Percentiles rank a stretch among this genome's conserved stretches.
These are phyloP conservation scores for Fusarium sp. DNA, from an alignment of 2,329 filamentous ascomycete genomes.

Conservation along the genomic window DNA sequence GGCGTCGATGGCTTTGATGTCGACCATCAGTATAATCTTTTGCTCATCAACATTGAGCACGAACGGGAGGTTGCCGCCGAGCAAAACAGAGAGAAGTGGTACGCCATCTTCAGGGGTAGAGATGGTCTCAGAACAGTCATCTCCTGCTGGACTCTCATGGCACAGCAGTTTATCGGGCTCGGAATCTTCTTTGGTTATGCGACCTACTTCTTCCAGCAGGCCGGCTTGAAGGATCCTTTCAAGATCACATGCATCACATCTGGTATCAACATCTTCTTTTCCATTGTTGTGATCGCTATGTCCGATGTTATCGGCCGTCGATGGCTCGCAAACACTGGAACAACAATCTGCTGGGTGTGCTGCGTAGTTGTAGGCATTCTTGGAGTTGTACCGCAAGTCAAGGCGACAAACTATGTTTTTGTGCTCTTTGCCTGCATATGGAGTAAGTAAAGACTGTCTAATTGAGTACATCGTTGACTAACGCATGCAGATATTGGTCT, in stretches of 20 bases:
- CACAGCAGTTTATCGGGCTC: slow-evolving; percentile 28
- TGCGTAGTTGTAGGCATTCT: not conserved
- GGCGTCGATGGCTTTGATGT: slow-evolving; percentile 44
- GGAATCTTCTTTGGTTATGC: slow-evolving; percentile 59
- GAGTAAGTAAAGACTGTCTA: not conserved
- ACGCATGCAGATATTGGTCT: not conserved
- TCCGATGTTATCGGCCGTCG: not conserved
- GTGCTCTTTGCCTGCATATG: not conserved
- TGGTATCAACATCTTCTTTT: slow-evolving; percentile 30
- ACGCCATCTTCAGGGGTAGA: slow-evolving; percentile 46
- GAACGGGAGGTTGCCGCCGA: slow-evolving; percentile 39
- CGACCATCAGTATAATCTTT: slow-evolving; percentile 42
- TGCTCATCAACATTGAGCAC: slow-evolving; percentile 36
- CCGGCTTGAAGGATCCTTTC: slow-evolving; percentile 42
- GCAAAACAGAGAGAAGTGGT: slow-evolving; percentile 40
- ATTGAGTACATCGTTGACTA: not conserved
- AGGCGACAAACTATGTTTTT: not conserved
- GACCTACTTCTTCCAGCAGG: slow-evolving; percentile 54
- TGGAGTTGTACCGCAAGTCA: not conserved
- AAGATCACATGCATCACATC: slow-evolving; percentile 34
- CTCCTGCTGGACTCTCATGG: slow-evolving; percentile 43
- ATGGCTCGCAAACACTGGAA: not conserved
- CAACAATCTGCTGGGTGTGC: not conserved
- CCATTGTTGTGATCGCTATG: slow-evolving; percentile 12
- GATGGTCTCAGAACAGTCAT: slow-evolving; percentile 46